Percentiles rank a stretch among this genome's conserved stretches.
Conservation (phyloP, 768 basidiomycete genomes). For the Trametes gibbosa region DNA sequence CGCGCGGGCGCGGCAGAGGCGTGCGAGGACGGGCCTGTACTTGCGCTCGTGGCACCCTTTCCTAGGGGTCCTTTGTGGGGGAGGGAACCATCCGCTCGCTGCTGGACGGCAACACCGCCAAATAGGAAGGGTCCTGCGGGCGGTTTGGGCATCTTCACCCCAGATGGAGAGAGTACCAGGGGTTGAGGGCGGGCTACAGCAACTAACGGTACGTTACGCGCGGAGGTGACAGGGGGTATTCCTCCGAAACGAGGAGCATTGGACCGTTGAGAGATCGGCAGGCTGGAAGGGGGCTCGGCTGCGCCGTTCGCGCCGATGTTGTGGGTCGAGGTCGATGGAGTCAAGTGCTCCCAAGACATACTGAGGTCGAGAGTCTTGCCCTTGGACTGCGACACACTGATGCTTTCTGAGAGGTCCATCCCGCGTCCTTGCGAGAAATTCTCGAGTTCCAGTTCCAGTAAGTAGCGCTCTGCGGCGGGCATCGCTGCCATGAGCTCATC, state of each 20-base stretch:
- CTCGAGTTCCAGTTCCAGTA: constrained; percentile 61
- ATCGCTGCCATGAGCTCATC: constrained; percentile 65
- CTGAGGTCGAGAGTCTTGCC: constrained; percentile 38
- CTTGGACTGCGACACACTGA: constrained; percentile 1
- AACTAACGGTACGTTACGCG: constrained; percentile 6
- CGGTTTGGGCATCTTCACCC: constrained; percentile 6
- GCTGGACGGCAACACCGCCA: not conserved
- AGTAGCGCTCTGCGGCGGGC: constrained; percentile 57
- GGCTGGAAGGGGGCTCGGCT: constrained; percentile 20
- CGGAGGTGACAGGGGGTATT: constrained; percentile 16
- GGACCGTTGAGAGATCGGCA: constrained; percentile 30
- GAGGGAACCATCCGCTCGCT: not conserved
- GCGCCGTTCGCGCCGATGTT: not conserved
- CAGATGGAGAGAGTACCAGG: constrained; percentile 4
- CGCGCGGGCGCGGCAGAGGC: not conserved
- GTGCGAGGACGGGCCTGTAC: not conserved
- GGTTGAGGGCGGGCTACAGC: not conserved
- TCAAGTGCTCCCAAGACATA: constrained; percentile 63
- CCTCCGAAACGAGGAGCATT: constrained; percentile 39
- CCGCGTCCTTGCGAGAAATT: constrained; percentile 25
- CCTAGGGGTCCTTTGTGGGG: not conserved
- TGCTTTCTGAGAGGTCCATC: constrained; percentile 4
- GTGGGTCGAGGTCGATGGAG: constrained; percentile 24
- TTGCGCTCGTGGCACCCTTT: not conserved
- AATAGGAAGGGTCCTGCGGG: constrained; percentile 15